A percentile compares a stretch with the other conserved stretches of the same genome.
phyloP scores from a whole-genome alignment of 345 rosid genomes.

The Ailanthus altissimus region DNA sequence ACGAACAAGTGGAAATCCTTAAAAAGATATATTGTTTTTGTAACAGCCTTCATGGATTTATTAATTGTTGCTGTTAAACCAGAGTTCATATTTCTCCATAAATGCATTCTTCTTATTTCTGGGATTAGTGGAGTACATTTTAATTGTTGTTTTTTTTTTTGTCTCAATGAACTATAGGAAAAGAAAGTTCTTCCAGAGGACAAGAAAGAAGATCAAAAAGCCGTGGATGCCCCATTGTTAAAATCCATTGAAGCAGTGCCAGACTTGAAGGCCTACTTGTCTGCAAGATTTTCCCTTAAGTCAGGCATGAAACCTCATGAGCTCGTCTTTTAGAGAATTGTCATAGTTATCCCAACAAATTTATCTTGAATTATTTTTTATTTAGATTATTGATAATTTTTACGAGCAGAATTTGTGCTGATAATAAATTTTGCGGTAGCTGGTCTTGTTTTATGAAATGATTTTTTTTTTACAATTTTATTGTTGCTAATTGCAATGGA shows the following conservation, averaged over 20 bases:
- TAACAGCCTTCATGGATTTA: not conserved
- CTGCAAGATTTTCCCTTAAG: constrained; percentile 74
- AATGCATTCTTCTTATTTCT: not conserved
- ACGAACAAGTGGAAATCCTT: not conserved
- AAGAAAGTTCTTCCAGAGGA: constrained; percentile 60
- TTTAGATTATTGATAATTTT: constrained; percentile 5
- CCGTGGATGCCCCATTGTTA: constrained; percentile 58
- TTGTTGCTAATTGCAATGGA: not conserved
- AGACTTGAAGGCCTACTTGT: constrained; percentile 69
- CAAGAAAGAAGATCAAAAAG: constrained; percentile 84
- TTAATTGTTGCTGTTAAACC: not conserved
- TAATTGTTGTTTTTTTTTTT: not conserved
- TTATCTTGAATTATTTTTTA: constrained; percentile 5
- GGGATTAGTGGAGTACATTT: not conserved
- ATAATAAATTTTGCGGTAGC: not conserved
- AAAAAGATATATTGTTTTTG: not conserved
- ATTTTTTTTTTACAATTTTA: not conserved
- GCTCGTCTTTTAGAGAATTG: constrained; percentile 57
- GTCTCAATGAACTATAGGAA: constrained; percentile 41
- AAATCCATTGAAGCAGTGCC: constrained; percentile 67
- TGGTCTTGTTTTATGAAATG: not conserved
- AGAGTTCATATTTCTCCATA: not conserved
- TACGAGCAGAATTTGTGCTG: not conserved
- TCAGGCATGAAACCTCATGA: constrained; percentile 84
- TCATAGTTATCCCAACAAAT: not conserved